Conservation (phyloP, 768 basidiomycete genomes). For the Pulveroboletus sp. region DNA sequence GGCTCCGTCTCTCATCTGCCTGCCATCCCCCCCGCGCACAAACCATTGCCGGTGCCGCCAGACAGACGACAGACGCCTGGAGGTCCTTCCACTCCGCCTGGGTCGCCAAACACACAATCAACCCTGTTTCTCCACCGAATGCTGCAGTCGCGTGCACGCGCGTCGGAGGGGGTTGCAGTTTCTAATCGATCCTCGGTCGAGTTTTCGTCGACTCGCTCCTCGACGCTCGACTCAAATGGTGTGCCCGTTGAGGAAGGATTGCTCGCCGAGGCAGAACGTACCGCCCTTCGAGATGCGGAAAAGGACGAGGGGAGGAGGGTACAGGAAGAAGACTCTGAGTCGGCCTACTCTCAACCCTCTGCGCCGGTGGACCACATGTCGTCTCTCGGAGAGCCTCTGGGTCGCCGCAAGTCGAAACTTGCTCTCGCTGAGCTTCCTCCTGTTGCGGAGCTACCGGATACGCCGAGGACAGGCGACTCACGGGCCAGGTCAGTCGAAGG, state of each 20-base stretch:
- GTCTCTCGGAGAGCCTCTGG: neutral
- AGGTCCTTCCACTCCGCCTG: neutral
- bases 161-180: conserved; percentile 6
- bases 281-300: conserved; percentile 12
- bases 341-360: conserved; percentile 26
- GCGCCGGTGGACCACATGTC: conserved; percentile 14
- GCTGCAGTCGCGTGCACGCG: conserved; percentile 20
- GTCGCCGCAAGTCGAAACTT: conserved; percentile 13
- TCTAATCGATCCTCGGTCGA: conserved; percentile 3
- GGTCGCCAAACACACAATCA: neutral
- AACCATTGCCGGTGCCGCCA: too few relatives aligned
- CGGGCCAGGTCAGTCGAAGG: conserved; percentile 5
- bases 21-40: neutral
- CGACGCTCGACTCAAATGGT: conserved; percentile 6
- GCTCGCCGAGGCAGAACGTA: conserved; percentile 15
- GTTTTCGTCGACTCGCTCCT: neutral
- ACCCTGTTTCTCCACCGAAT: conserved; percentile 18
- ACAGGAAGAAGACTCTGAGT: conserved; percentile 8
- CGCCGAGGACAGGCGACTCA: neutral
- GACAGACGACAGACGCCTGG: neutral
- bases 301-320: neutral
- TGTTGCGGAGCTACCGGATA: conserved; percentile 18
- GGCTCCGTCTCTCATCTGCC: neutral
- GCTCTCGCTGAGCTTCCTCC: conserved; percentile 16
- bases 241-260: conserved; percentile 7